Evolutionary conservation across 352 stramenopile genomes (phyloP).

Genomic region (Phytophthora quininea): DNA sequence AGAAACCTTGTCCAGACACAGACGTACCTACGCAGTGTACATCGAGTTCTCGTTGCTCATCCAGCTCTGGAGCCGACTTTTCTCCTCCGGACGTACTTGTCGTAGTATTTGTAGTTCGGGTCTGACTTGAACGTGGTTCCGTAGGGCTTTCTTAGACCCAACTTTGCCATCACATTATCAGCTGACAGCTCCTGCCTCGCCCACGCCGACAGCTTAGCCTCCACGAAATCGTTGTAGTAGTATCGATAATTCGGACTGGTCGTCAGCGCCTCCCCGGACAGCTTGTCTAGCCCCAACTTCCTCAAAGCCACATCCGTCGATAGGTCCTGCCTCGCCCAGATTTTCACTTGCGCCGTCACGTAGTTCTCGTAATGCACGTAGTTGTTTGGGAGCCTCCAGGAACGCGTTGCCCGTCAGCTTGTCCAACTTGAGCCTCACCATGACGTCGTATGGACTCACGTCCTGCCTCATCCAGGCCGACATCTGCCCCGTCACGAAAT

Average conservation of each 20-base stretch:
- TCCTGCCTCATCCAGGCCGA: too few species aligned
- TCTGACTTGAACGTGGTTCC: not conserved
- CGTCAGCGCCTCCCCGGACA: not conserved
- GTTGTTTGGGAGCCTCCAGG: not conserved
- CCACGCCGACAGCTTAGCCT: not conserved
- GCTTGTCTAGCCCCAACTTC: not conserved
- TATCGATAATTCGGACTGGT: not conserved
- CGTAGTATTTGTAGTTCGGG: conserved; percentile 1
- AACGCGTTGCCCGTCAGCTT: not conserved
- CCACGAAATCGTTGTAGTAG: not conserved
- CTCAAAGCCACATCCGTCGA: not conserved
- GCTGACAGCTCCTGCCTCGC: not conserved
- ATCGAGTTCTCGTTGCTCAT: not conserved
- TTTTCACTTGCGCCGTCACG: not conserved
- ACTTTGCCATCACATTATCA: not conserved
- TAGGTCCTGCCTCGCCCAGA: not conserved
- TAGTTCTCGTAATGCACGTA: not conserved
- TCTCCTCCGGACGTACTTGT: not conserved
- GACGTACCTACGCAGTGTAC: not conserved
- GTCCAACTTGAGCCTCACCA: not conserved
- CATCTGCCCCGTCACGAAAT: not conserved
- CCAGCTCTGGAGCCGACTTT: not conserved
- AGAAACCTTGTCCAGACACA: not conserved
- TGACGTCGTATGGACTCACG: not conserved
- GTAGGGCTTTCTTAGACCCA: not conserved